Percentiles rank a stretch among this genome's conserved stretches.
These are phyloP conservation scores for Rhodotorula sp. DNA, from an alignment of 1,284 basidiomycete genomes.

Conservation along the genomic window DNA sequence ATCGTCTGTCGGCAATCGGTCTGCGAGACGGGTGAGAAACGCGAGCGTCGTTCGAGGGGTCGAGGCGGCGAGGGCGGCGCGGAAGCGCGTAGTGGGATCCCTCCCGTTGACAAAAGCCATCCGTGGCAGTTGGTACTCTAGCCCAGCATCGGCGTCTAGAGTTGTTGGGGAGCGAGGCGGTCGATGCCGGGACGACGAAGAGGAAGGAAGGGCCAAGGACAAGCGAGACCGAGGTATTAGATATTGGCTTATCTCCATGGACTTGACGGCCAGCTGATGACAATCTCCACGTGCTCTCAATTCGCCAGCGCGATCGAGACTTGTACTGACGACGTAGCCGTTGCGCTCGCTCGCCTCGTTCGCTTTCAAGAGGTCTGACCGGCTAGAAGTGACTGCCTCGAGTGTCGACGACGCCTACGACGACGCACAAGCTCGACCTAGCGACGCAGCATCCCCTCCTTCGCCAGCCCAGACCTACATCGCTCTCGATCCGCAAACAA, in stretches of 20 bases:
- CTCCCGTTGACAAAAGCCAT: slow-evolving; percentile 4
- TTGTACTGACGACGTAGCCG: too few species aligned
- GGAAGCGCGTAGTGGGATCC: slow-evolving; percentile 11
- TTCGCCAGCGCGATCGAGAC: not conserved
- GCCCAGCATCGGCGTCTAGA: not conserved
- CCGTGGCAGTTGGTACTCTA: too few species aligned
- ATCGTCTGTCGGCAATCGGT: slow-evolving; percentile 20
- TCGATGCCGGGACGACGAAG: too few species aligned
- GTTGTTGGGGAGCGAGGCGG: not conserved
- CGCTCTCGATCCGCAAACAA: not conserved
- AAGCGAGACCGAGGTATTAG: too few species aligned
- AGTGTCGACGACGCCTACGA: too few species aligned
- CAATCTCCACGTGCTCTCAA: not conserved
- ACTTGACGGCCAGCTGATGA: not conserved
- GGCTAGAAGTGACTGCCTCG: not conserved
- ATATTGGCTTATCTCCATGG: not conserved
- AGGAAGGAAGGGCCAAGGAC: too few species aligned
- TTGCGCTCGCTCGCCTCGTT: not conserved
- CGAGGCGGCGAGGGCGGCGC: slow-evolving; percentile 17
- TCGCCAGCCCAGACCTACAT: not conserved
- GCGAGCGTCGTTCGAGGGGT: slow-evolving; percentile 7
- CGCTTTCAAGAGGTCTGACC: not conserved
- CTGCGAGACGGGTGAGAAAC: slow-evolving; percentile 27
- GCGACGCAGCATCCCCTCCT: not conserved
- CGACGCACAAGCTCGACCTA: not conserved